phyloP scores from a whole-genome alignment of 352 stramenopile genomes.

The Phytophthora pisi region DNA sequence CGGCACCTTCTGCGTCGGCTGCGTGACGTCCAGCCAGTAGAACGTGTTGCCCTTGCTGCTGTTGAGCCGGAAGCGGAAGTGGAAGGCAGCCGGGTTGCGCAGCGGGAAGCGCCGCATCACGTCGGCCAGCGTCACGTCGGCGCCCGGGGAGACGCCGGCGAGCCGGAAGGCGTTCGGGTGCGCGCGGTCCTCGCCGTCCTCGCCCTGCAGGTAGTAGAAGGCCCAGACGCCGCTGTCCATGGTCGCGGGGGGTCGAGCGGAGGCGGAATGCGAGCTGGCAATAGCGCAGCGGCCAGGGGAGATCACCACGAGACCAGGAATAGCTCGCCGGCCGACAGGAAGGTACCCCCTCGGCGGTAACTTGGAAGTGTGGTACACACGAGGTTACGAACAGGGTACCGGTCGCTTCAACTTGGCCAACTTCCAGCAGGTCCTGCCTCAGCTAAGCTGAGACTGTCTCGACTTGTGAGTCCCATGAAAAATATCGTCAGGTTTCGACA shows the following conservation, averaged over 20 bases:
- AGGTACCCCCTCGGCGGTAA: conserved; percentile 1
- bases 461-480: too few species aligned
- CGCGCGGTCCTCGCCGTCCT: conserved; percentile 83
- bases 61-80: conserved; percentile 90
- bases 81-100: conserved; percentile 52
- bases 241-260: background rate
- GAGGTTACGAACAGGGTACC: conserved; percentile 2
- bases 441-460: too few species aligned
- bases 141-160: conserved; percentile 18
- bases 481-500: too few species aligned
- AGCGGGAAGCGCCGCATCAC: conserved; percentile 74
- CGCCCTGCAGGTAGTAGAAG: conserved; percentile 90
- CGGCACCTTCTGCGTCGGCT: conserved; percentile 67
- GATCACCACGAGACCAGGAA: conserved; percentile 7
- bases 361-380: conserved; percentile 23
- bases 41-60: conserved; percentile 61
- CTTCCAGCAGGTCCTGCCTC: too few species aligned
- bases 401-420: background rate
- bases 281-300: conserved; percentile 11
- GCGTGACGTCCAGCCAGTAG: conserved; percentile 79
- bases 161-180: conserved; percentile 83
- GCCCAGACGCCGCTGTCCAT: conserved; percentile 63
- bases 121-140: conserved; percentile 75
- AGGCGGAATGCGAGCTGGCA: conserved; percentile 18
- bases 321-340: background rate